Evolutionary conservation across 345 rosid genomes (phyloP).

Genomic region (Diplotaxis tenuifolia): DNA sequence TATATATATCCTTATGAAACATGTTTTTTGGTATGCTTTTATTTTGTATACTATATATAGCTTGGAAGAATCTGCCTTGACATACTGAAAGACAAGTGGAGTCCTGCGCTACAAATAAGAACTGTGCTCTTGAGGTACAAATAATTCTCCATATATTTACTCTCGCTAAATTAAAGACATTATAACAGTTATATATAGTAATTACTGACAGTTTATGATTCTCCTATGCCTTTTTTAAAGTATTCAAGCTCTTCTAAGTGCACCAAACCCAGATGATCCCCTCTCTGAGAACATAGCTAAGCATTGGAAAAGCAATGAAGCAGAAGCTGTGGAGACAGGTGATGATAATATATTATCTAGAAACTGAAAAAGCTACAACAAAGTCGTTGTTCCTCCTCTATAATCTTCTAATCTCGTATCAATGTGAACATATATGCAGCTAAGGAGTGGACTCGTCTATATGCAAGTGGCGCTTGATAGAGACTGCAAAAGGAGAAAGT

Average conservation of each 20-base stretch:
- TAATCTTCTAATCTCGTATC: background rate
- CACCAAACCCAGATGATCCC: conserved; percentile 99
- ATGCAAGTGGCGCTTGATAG: conserved; percentile 83
- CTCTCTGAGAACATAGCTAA: conserved; percentile 97
- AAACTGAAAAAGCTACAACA: background rate
- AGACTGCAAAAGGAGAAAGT: conserved; percentile 27
- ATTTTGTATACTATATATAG: conserved; percentile 36
- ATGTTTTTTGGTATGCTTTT: background rate
- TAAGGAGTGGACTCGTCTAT: conserved; percentile 93
- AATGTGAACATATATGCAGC: conserved; percentile 53
- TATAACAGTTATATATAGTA: background rate
- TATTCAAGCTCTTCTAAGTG: conserved; percentile 98
- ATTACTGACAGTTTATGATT: background rate
- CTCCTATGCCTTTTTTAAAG: conserved; percentile 5
- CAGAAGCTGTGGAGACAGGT: conserved; percentile 46
- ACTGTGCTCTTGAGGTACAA: conserved; percentile 90
- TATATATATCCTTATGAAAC: conserved; percentile 1
- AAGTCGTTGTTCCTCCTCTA: background rate
- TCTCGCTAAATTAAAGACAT: background rate
- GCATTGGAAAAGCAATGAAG: conserved; percentile 93
- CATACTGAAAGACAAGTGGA: conserved; percentile 98
- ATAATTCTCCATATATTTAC: background rate
- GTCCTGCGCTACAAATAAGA: conserved; percentile 97
- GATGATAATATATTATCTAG: background rate
- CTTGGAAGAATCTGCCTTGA: conserved; percentile 99